A percentile compares a stretch with the other conserved stretches of the same genome.
phyloP scores from a whole-genome alignment of 2,329 filamentous ascomycete species.

The Bipolaris zeicola region DNA sequence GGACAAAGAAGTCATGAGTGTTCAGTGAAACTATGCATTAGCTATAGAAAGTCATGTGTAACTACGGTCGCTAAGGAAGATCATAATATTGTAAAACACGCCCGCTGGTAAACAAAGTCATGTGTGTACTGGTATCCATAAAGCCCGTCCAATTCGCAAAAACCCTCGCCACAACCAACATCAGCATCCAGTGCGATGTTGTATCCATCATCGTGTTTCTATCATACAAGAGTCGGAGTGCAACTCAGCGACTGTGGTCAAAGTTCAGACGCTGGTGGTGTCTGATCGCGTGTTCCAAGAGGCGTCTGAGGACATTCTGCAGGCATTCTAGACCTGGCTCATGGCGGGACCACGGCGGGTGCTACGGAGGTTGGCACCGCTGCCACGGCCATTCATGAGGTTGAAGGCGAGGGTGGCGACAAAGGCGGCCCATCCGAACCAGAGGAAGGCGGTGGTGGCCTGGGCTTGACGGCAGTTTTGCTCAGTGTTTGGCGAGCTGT shows the following conservation, averaged over 20 bases:
- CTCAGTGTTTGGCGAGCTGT: slow-evolving; percentile 62
- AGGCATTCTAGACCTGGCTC: slow-evolving; percentile 59
- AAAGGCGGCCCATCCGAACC: slow-evolving; percentile 74
- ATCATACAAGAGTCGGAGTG: background rate
- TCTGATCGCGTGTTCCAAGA: slow-evolving; percentile 38
- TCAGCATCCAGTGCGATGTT: slow-evolving; percentile 11
- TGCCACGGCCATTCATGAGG: slow-evolving; percentile 58
- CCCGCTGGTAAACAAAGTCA: no score
- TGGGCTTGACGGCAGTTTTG: slow-evolving; percentile 77
- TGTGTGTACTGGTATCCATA: slow-evolving; percentile 9
- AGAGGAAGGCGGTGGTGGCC: slow-evolving; percentile 75
- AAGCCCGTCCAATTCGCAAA: background rate
- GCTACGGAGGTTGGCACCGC: slow-evolving; percentile 53
- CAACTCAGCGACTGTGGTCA: background rate
- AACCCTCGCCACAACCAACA: background rate
- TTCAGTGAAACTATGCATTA: background rate
- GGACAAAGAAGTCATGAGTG: no score
- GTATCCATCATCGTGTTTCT: slow-evolving; percentile 2
- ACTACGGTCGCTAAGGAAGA: slow-evolving; percentile 11
- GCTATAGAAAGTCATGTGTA: slow-evolving; percentile 5
- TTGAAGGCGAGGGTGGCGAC: slow-evolving; percentile 61
- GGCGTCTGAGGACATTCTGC: slow-evolving; percentile 29
- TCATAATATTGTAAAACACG: background rate
- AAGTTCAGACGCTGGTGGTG: slow-evolving; percentile 13
- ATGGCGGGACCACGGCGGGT: slow-evolving; percentile 56